Evolutionary conservation across 139 green algal genomes (phyloP), one percentile per base, ranked within the genome.

Genomic region (Pleodorina starrii): DNA sequence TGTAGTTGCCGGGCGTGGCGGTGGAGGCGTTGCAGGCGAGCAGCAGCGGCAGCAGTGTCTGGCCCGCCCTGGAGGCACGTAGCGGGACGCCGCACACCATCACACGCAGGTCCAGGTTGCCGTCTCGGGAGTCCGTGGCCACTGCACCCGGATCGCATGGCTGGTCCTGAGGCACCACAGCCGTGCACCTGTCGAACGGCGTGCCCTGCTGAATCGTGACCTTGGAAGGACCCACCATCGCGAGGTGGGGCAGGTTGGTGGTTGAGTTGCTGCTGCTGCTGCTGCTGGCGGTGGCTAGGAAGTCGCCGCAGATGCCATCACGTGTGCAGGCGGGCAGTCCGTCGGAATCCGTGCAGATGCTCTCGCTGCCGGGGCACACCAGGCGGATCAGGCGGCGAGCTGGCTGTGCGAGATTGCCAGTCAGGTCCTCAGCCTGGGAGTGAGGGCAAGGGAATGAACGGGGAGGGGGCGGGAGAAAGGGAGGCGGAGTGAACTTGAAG

Each of bases 71-170:
- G 25, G 27, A 73, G 23, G 40, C 78, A 1, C 43, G 46, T 29
- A 90, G 78, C n/a, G 46, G 81, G 23, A 23, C 82, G 9, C 84
- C 90, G 73, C 92, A 94, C 5, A 91, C 86, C 44, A 69, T n/a
- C 4, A 94, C 77, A 12, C 57, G 73, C 2, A 88, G 59, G 16
- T 91, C 85, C 1, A 95, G 54, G 29, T 59, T 87, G n/a, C 92
- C 92, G 21, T 95, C 92, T 25, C 78, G 73, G 0, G 38, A 35
- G 81, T 94, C 91, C 10, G 44, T 43, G 16, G 91, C 92, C 43
- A 43, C 48, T 2, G 73, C 91, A 14, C 92, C 92, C 9, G 86
- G 48, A 75, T 95, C 92, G 74, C 92, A 95, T 2, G 86, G 46
- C 17, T 40, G 36, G 42, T 29, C 27, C 7, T 90, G 63, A 3